Evolutionary conservation across 192 early-diverging fungal species (phyloP).

Genomic region (Backusella morwellensis): DNA sequence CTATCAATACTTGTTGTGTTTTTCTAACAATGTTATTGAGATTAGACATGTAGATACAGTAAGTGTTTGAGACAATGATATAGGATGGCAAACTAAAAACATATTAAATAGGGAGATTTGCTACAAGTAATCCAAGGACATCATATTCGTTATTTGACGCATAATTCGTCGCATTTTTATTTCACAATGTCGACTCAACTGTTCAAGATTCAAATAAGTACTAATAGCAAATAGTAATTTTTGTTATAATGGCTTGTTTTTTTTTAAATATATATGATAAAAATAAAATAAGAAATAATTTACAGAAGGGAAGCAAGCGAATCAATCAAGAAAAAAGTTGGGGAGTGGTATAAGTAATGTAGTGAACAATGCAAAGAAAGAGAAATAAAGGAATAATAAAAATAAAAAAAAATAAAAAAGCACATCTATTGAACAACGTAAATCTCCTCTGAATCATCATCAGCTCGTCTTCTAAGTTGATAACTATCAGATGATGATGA

Average conservation of each 20-base stretch:
- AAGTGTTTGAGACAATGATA: background rate
- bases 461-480: background rate
- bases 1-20: constrained; percentile 6
- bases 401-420: background rate
- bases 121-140: constrained; percentile 18
- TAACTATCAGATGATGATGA: background rate
- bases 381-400: background rate
- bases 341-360: background rate
- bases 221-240: background rate
- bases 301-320: background rate
- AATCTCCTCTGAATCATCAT: constrained; percentile 10
- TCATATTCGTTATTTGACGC: constrained; percentile 16
- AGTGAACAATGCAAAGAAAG: background rate
- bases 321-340: background rate
- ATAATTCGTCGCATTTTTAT: background rate
- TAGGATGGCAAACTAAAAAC: background rate
- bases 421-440: background rate
- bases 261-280: background rate
- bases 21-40: constrained; percentile 19
- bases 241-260: background rate
- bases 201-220: background rate
- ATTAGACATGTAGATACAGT: constrained; percentile 21
- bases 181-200: background rate
- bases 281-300: background rate
- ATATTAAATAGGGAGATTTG: constrained; percentile 1